A percentile compares a stretch with the other conserved stretches of the same genome.
Conservation (phyloP, 495 filamentous ascomycete genomes). For the Cercophora samala region DNA sequence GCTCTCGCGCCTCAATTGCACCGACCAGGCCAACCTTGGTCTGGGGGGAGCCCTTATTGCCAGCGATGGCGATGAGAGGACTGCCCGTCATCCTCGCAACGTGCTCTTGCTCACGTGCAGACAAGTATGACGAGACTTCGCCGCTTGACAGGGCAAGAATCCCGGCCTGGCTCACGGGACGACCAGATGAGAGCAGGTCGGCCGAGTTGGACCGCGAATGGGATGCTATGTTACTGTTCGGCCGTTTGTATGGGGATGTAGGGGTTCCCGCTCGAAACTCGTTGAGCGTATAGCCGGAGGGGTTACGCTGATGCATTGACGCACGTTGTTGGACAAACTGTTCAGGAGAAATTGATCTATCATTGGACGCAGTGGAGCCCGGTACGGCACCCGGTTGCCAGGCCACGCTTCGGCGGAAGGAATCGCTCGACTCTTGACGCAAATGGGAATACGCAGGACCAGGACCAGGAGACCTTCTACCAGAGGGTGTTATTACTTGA, state of each 20-base stretch:
- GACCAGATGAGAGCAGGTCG: constrained; percentile 35
- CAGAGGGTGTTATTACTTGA: constrained; percentile 40
- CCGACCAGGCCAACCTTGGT: constrained; percentile 64
- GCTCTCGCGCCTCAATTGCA: constrained; percentile 71
- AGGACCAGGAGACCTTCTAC: constrained; percentile 41
- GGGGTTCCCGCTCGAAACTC: constrained; percentile 46
- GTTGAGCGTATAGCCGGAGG: constrained; percentile 52
- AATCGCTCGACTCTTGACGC: constrained; percentile 47
- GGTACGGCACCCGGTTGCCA: constrained; percentile 73
- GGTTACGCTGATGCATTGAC: constrained; percentile 58
- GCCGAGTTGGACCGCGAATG: constrained; percentile 48
- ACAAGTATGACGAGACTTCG: constrained; percentile 66
- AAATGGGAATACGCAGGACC: constrained; percentile 37
- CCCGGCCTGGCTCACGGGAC: constrained; percentile 35
- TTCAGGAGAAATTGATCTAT: constrained; percentile 55
- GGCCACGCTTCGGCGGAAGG: constrained; percentile 57
- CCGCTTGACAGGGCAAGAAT: constrained; percentile 33
- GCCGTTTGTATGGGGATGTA: constrained; percentile 30
- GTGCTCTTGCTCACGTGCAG: constrained; percentile 91
- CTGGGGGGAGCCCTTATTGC: constrained; percentile 48
- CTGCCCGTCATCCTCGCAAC: constrained; percentile 83
- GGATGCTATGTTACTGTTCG: constrained; percentile 21
- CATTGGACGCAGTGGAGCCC: constrained; percentile 35
- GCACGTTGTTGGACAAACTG: constrained; percentile 86
- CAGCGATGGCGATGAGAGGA: constrained; percentile 71